Evolutionary conservation across 1,284 basidiomycete species (phyloP), one percentile per base, ranked within the genome.

Genomic region (Sporisorium reilianum): DNA sequence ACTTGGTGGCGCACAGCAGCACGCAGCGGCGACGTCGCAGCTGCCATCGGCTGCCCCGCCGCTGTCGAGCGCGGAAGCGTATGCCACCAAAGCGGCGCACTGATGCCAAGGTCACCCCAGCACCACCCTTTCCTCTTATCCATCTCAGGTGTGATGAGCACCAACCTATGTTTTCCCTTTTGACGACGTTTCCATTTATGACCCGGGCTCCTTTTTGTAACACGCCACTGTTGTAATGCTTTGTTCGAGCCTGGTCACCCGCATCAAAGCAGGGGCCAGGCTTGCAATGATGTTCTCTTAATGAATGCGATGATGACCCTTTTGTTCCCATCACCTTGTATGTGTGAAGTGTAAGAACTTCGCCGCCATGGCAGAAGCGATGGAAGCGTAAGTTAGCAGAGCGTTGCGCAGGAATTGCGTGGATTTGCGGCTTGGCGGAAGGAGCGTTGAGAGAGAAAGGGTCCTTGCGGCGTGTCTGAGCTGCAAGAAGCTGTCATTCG

Each of bases 51-150:
- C 55, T 16, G 48, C 46, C 8, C 30, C 51, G 22, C 68, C 63
- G 41, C 55, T 58, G 45, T 71, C 68, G 26, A 65, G 68, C n/a
- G 68, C 68, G 28, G 63, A 71, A 52, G 57, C 62, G 16, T 71
- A 71, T 55, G 62, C 67, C 18, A 44, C 34, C 16, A 62, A 65
- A 48, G 40, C 51, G 16, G 59, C 62, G 55, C 55, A 55, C 42
- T 63, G 23, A 50, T 32, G 46, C 12, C 3, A 32, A 22, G n/a
- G 16, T 9, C 5, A 30, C 5, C 11, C 18, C 3, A n/a, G 46
- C 28, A 22, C 20, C 8, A 36, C 4, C n/a, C 6, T 41, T 44
- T 41, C 10, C 42, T 20, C 18, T 38, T 25, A 18, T n/a, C 25
- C 23, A 30, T 28, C n/a, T n/a, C 28, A 30, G 25, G 50, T 40